Evolutionary conservation across 768 basidiomycete species (phyloP).

Genomic region (Amyloporia xantha): DNA sequence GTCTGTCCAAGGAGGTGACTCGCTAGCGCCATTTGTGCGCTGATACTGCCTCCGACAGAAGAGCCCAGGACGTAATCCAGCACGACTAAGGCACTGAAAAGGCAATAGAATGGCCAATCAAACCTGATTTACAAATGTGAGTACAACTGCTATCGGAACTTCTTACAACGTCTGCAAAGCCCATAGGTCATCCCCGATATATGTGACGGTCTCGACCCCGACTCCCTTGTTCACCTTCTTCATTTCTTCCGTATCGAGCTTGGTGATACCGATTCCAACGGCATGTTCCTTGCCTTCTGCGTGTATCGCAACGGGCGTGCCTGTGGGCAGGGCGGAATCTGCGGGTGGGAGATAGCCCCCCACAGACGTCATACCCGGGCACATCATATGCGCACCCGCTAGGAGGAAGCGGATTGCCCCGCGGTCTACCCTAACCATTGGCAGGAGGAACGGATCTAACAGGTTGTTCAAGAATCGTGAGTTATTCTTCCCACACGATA

Average conservation of each 20-base stretch:
- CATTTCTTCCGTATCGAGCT: constrained; percentile 85
- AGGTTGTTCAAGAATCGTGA: background rate
- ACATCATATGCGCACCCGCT: constrained; percentile 94
- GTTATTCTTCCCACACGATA: background rate
- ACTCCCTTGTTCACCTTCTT: constrained; percentile 83
- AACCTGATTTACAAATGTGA: background rate
- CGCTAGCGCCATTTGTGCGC: no score
- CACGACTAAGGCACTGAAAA: no score
- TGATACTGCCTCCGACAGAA: no score
- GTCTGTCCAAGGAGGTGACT: no score
- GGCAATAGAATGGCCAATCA: no score
- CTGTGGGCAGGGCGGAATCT: constrained; percentile 57
- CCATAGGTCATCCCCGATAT: constrained; percentile 90
- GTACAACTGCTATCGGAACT: background rate
- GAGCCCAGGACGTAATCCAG: no score
- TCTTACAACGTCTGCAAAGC: constrained; percentile 49
- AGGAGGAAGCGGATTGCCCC: constrained; percentile 98
- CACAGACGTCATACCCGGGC: constrained; percentile 89
- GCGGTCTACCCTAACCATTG: constrained; percentile 85
- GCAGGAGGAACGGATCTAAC: constrained; percentile 85
- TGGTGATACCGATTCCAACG: constrained; percentile 78
- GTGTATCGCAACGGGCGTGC: constrained; percentile 80
- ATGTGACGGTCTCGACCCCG: constrained; percentile 64
- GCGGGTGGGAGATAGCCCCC: constrained; percentile 83
- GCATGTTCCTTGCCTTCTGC: constrained; percentile 97